Percentiles rank a stretch among this genome's conserved stretches.
phyloP scores from a whole-genome alignment of 73 alveolate genomes.

The Diophrys sp. region DNA sequence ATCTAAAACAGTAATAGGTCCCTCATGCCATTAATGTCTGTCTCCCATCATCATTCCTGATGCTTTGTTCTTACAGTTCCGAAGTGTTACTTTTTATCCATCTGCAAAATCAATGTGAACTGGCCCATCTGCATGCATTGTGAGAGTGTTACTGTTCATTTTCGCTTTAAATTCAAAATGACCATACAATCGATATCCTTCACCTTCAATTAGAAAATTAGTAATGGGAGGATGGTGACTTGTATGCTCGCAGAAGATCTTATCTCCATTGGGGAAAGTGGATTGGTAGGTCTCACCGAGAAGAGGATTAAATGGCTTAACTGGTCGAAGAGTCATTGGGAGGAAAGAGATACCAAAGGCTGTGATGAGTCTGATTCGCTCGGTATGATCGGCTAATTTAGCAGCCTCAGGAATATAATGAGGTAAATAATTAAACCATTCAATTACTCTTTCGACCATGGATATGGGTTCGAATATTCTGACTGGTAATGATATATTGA shows the following conservation, averaged over 20 bases:
- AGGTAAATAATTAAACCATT: conserved; percentile 48
- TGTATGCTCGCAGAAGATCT: conserved; percentile 74
- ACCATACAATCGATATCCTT: conserved; percentile 50
- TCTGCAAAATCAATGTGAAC: conserved; percentile 46
- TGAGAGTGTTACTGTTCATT: conserved; percentile 47
- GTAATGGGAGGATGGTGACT: conserved; percentile 87
- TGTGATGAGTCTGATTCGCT: conserved; percentile 58
- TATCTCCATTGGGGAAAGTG: conserved; percentile 53
- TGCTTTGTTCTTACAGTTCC: conserved; percentile 16
- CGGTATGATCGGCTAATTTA: conserved; percentile 48
- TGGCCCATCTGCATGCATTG: conserved; percentile 61
- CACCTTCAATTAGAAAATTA: conserved; percentile 49
- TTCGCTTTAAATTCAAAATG: conserved; percentile 66
- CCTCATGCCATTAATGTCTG: conserved; percentile 36
- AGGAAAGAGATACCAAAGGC: conserved; percentile 53
- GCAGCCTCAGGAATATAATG: conserved; percentile 52
- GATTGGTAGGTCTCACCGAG: conserved; percentile 85
- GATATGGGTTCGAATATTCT: conserved; percentile 54
- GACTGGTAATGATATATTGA: conserved; percentile 58
- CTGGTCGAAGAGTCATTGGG: conserved; percentile 24
- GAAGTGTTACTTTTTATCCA: conserved; percentile 43
- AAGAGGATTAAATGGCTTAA: conserved; percentile 82
- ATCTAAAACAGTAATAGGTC: conserved; percentile 41
- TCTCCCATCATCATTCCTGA: conserved; percentile 60
- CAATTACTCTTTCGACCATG: conserved; percentile 45